These are phyloP conservation scores for Tolypocladium inflatum DNA, from an alignment of 2,329 filamentous ascomycete species.

Conservation along the genomic window DNA sequence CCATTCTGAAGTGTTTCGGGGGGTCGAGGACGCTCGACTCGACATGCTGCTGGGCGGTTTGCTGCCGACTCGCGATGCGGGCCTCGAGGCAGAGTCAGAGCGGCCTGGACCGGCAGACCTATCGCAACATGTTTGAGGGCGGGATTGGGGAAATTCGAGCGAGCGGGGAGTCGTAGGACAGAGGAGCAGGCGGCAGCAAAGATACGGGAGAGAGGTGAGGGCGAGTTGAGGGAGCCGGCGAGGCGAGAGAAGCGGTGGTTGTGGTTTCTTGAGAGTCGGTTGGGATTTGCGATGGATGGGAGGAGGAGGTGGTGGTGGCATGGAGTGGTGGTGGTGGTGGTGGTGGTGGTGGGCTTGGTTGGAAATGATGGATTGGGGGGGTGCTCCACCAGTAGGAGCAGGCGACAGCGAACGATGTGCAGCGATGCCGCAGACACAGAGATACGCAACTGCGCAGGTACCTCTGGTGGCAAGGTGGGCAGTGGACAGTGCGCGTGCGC, in stretches of 20 bases:
- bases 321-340: neutral
- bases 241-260: neutral
- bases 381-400: neutral
- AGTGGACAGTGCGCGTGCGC: neutral
- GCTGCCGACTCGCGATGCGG: constrained; percentile 3
- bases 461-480: neutral
- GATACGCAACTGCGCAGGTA: neutral
- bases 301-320: neutral
- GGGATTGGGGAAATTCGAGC: neutral
- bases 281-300: constrained; percentile 1
- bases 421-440: neutral
- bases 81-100: constrained; percentile 2
- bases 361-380: neutral
- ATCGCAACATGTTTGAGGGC: constrained; percentile 7
- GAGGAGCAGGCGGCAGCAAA: neutral
- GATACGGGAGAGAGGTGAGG: neutral
- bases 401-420: neutral
- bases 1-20: constrained; percentile 6
- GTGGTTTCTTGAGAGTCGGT: neutral
- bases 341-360: neutral
- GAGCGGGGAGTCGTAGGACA: neutral
- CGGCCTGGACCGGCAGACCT: constrained; percentile 5
- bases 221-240: neutral
- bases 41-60: constrained; percentile 6
- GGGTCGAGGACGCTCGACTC: constrained; percentile 3